A percentile compares a stretch with the other conserved stretches of the same genome.
Conservation (phyloP, 2,329 filamentous ascomycete genomes). For the Daldinia sp. region DNA sequence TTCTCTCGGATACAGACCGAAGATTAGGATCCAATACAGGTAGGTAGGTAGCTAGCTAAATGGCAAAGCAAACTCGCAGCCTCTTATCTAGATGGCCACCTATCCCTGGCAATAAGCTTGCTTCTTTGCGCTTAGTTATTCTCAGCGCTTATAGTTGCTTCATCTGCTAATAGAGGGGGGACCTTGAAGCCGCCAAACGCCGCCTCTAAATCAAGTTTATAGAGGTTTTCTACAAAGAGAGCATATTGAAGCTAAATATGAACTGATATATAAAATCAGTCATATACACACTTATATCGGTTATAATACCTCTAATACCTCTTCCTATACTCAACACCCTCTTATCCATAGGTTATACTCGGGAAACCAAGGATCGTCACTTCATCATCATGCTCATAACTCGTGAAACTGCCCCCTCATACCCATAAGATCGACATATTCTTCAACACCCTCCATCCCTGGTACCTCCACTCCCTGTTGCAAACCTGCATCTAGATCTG, state of each 20-base stretch:
- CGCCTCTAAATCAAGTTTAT: not conserved
- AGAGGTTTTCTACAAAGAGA: not conserved
- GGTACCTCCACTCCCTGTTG: conserved; percentile 12
- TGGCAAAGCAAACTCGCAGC: no score
- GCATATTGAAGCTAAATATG: not conserved
- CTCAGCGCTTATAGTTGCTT: not conserved
- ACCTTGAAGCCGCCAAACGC: not conserved
- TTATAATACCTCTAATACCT: not conserved
- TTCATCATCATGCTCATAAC: not conserved
- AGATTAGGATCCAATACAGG: not conserved
- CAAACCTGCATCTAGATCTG: conserved; percentile 13
- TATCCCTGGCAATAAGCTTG: not conserved
- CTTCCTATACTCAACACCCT: not conserved
- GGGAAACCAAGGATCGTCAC: not conserved
- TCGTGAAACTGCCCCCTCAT: not conserved
- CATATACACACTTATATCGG: not conserved
- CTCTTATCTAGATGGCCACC: no score
- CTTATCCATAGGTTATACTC: not conserved
- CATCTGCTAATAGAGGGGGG: not conserved
- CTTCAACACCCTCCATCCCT: conserved; percentile 8
- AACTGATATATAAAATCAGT: not conserved
- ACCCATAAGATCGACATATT: conserved; percentile 22
- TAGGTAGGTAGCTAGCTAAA: not conserved
- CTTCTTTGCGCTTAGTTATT: not conserved
- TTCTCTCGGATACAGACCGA: not conserved